phyloP scores from a whole-genome alignment of 208 protist species.

The Naegleria gruberi region DNA sequence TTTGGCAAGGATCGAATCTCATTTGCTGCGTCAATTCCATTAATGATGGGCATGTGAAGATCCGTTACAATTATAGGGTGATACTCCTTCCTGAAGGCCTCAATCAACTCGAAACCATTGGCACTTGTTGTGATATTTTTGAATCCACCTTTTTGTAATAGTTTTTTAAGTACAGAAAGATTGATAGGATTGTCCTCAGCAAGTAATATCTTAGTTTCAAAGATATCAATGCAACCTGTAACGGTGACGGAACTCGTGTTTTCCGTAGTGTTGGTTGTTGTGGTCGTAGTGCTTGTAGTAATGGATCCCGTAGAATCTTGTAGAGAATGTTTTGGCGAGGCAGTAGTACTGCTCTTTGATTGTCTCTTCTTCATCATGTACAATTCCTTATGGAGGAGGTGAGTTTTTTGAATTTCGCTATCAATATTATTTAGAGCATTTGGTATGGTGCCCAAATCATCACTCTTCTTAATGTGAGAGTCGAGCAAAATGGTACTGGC shows the following conservation, averaged over 20 bases:
- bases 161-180: neutral
- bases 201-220: neutral
- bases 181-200: neutral
- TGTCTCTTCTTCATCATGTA: neutral
- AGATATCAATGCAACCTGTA: neutral
- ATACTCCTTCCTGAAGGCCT: neutral
- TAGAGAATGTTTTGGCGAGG: neutral
- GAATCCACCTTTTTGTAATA: neutral
- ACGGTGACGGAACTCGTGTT: neutral
- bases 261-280: neutral
- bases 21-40: neutral
- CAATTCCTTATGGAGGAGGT: neutral
- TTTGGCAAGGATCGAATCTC: neutral
- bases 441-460: neutral
- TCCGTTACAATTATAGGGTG: neutral
- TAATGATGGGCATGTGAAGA: neutral
- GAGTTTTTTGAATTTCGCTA: neutral
- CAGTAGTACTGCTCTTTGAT: neutral
- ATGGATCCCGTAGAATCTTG: neutral
- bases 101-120: neutral
- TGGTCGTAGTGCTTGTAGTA: neutral
- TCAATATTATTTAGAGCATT: neutral
- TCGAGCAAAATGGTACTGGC: neutral
- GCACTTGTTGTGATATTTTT: neutral
- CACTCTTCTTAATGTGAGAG: neutral